Percentiles rank a stretch among this genome's conserved stretches.
phyloP scores from a whole-genome alignment of 495 filamentous ascomycete species.

The Penicillium chermesinum region DNA sequence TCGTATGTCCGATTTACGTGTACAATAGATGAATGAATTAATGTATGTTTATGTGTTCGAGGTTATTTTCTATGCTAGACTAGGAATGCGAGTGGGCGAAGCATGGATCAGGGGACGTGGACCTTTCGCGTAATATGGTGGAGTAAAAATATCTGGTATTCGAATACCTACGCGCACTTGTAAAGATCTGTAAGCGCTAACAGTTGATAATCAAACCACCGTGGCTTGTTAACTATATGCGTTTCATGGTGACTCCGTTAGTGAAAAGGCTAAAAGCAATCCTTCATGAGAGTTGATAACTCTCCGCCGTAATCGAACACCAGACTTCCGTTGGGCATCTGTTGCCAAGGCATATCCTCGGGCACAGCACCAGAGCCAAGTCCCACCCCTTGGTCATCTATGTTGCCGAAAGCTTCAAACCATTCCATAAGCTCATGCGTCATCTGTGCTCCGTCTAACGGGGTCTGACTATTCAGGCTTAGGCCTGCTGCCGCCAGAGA shows the following conservation, averaged over 20 bases:
- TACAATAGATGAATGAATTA: not conserved
- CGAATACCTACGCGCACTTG: too few species aligned
- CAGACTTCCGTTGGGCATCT: slow-evolving; percentile 18
- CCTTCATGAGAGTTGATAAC: slow-evolving; percentile 37
- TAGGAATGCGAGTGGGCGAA: too few species aligned
- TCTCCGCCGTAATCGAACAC: slow-evolving; percentile 35
- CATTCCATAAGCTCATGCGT: slow-evolving; percentile 38
- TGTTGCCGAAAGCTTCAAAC: slow-evolving; percentile 38
- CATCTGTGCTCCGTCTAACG: slow-evolving; percentile 34
- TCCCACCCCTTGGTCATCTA: slow-evolving; percentile 32
- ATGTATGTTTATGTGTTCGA: not conserved
- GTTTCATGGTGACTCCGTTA: too few species aligned
- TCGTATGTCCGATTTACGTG: not conserved
- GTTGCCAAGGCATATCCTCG: too few species aligned
- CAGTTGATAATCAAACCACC: too few species aligned
- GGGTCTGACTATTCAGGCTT: slow-evolving; percentile 22
- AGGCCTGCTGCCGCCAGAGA: slow-evolving; percentile 4
- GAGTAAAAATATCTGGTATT: too few species aligned
- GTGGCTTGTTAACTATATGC: too few species aligned
- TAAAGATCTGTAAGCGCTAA: too few species aligned
- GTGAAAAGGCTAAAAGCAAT: slow-evolving; percentile 36
- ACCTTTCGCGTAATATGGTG: too few species aligned
- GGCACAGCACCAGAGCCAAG: too few species aligned
- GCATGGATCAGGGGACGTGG: too few species aligned
- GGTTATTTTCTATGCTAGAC: not conserved